A percentile compares a stretch with the other conserved stretches of the same genome.
Evolutionary conservation across 495 filamentous ascomycete species (phyloP).

Genomic region (Penicillium salamii): DNA sequence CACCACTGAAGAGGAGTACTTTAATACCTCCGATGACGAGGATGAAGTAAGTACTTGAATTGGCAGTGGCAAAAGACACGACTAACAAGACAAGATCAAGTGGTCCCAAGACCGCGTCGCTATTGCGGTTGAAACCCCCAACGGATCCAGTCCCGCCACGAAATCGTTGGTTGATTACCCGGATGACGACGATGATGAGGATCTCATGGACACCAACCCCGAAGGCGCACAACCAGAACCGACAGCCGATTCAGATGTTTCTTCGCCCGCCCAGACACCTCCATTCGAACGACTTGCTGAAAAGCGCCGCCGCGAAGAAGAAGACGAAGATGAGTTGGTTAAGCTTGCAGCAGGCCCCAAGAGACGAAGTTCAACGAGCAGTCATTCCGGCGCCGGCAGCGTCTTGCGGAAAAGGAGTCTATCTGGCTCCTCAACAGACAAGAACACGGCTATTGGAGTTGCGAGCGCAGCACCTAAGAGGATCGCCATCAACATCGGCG

Average conservation of each 20-base stretch:
- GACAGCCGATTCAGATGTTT: conserved; percentile 19
- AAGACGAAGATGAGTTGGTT: conserved; percentile 76
- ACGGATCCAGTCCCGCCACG: conserved; percentile 49
- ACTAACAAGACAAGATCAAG: conserved; percentile 16
- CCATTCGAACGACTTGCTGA: conserved; percentile 76
- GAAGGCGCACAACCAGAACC: conserved; percentile 21
- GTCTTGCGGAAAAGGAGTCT: conserved; percentile 43
- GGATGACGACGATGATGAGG: conserved; percentile 73
- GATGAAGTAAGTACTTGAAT: conserved; percentile 57
- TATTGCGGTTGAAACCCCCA: conserved; percentile 22
- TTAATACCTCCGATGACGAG: conserved; percentile 86
- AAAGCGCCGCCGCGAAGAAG: conserved; percentile 87
- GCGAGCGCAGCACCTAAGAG: conserved; percentile 41
- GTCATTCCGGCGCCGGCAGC: conserved; percentile 31
- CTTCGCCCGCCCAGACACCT: conserved; percentile 36
- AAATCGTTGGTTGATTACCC: conserved; percentile 88
- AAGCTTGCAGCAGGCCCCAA: conserved; percentile 68
- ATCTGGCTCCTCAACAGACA: conserved; percentile 32
- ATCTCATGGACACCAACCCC: conserved; percentile 50
- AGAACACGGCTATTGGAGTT: conserved; percentile 19
- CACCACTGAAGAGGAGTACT: conserved; percentile 87
- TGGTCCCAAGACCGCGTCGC: conserved; percentile 35
- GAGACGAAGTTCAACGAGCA: conserved; percentile 54
- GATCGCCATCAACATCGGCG: conserved; percentile 49
- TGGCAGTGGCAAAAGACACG: neutral